Base-by-base conservation (phyloP, 2,329 filamentous ascomycete species). In the Raffaelea deltoideospora region DNA sequence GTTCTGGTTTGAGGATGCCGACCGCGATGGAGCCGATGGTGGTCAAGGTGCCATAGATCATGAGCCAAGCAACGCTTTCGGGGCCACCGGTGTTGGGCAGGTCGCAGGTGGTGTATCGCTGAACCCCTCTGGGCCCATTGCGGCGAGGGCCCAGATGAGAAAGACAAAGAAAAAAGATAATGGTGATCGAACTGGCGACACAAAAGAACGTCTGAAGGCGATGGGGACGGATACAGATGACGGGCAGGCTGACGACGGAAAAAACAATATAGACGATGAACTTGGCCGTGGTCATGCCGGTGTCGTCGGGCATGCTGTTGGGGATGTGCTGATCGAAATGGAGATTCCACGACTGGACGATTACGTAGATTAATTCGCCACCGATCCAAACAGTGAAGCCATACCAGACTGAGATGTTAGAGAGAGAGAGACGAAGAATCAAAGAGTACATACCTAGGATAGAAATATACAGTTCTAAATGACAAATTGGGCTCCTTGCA, bases 361-460 rank as follows among this genome's bases (percentile, higher is more conserved):
- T 60, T 31, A 65, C 52, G 35, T 64, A 61, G 37, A 64, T 43
- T 34, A 60, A 64, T 45, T 62, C 52, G 3, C 62, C 62, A 11
- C 63, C 63, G 29, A 64, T 57, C 58, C 60, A 65, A 5, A 60
- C 56, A 35, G 63, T 60, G 39, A 64, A 62, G 14, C 54, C 59
- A 36, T 60, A 60, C 57, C 56, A 28, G 27, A 39, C 31, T 31
- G 5, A 8, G 20, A n/a, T 11, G 18, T 30, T 4, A 35, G 37
- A 24, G 10, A 17, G 9, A 2, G 10, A 20, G 11, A 4, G n/a
- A 10, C 14, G 14, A 22, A 13, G 7, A 15, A 15, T n/a, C 5
- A 14, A 28, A 14, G 19, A n/a, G 24, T 3, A 28, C 52, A 41
- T 42, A 62, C 60, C 57, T 9, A 64, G 49, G 54, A 55, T 10